Base-by-base conservation (phyloP, 345 rosid genomes). In the Heritiera fomes region DNA sequence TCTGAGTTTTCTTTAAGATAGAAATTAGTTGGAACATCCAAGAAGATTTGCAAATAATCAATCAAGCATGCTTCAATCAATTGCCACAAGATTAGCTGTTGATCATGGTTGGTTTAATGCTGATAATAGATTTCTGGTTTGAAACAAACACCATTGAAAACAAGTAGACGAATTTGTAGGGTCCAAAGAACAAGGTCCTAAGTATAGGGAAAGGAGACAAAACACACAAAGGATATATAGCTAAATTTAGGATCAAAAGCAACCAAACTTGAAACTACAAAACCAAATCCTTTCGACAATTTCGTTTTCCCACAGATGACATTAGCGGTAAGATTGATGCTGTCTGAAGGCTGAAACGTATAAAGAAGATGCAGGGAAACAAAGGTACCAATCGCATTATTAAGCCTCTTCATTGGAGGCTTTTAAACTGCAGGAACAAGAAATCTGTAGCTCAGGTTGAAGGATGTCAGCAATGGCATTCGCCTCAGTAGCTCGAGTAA, bases 331-430 rank as follows among this genome's bases (percentile, higher is more conserved):
- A 30, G 2, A 10, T 55, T 34, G 6, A 32, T 71, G 17, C 32
- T 17, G 41, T 38, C 9, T 52, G 2, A 53, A 1, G 14, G 7
- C 8, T 45, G 23, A 71, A 17, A 53, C 28, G 10, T 50, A 64
- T 49, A 64, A 63, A 65, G 45, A 50, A 76, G 63, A 55, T 20
- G 32, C 72, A 38, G 10, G 10, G 73, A 53, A 40, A 23, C 30
- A 34, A 52, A 40, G 61, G 10, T 52, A 63, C 7, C 41, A 50
- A 3, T 8, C 17, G 28, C 67, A 23, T 40, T 15, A 4, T 64
- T 13, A 60, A 75, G 70, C 78, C 60, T 52, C 63, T 72, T 8
- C 32, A 17, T 8, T 49, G 40, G 75, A 50, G 75, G 61, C 75
- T 23, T 43, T n/a, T 32, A 71, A 49, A 6, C 38, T 34, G 38